These are phyloP conservation scores for Collybia mongolica DNA, from an alignment of 768 basidiomycete genomes.

Conservation along the genomic window DNA sequence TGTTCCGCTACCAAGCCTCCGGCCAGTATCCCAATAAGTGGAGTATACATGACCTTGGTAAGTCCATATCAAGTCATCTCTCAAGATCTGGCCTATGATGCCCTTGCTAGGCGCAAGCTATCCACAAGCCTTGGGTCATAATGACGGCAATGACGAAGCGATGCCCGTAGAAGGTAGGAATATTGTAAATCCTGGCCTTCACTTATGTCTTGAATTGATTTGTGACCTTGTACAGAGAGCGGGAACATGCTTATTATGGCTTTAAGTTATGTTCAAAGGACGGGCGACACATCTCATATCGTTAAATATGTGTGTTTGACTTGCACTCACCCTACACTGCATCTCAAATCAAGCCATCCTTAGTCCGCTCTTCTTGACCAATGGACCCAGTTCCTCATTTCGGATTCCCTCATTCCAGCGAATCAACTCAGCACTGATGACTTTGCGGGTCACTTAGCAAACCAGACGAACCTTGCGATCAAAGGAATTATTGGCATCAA, in stretches of 20 bases:
- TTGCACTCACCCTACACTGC: neutral
- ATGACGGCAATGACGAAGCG: too few species aligned
- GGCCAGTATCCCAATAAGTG: too few species aligned
- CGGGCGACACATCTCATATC: slow-evolving; percentile 50
- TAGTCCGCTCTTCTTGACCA: slow-evolving; percentile 48
- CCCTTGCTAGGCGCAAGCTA: too few species aligned
- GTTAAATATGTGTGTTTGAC: slow-evolving; percentile 38
- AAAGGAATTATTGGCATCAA: slow-evolving; percentile 69
- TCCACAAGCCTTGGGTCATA: too few species aligned
- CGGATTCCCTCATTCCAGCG: slow-evolving; percentile 50
- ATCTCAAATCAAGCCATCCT: neutral
- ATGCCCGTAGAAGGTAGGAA: too few species aligned
- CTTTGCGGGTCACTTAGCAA: slow-evolving; percentile 49
- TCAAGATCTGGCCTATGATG: too few species aligned
- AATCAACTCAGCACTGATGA: slow-evolving; percentile 58
- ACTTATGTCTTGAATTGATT: too few species aligned
- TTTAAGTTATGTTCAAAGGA: slow-evolving; percentile 55
- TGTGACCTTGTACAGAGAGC: slow-evolving; percentile 43
- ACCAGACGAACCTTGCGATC: slow-evolving; percentile 70
- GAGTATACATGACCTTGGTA: too few species aligned
- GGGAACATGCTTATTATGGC: slow-evolving; percentile 78
- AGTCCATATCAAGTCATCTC: too few species aligned
- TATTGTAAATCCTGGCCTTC: too few species aligned
- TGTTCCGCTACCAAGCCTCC: too few species aligned
- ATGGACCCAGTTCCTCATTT: slow-evolving; percentile 64